Evolutionary conservation across 345 rosid species (phyloP).

Genomic region (Excoecaria cochinchinensis): DNA sequence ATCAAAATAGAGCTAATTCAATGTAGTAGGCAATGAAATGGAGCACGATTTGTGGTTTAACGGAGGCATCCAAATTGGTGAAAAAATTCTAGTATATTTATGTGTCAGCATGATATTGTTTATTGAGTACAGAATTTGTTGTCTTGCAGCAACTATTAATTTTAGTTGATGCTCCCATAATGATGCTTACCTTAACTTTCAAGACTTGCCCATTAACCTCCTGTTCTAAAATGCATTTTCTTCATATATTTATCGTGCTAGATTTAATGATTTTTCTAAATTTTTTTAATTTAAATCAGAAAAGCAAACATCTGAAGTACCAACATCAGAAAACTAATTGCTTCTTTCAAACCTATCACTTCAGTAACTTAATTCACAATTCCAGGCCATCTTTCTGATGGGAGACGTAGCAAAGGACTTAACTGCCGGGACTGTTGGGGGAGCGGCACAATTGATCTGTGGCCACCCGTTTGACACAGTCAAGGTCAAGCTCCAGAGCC

Average conservation of each 20-base stretch:
- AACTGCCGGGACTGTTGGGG: constrained; percentile 89
- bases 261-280: background rate
- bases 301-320: background rate
- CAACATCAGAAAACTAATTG: background rate
- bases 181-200: background rate
- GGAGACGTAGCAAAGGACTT: constrained; percentile 87
- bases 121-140: background rate
- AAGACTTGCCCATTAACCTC: background rate
- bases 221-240: background rate
- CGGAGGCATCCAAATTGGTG: background rate
- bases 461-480: constrained; percentile 99
- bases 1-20: background rate
- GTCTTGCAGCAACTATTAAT: background rate
- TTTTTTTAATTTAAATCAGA: no score
- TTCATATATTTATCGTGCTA: background rate
- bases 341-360: background rate
- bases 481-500: constrained; percentile 99
- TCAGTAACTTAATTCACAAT: background rate
- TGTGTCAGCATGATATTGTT: background rate
- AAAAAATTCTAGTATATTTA: background rate
- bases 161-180: background rate
- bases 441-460: constrained; percentile 78
- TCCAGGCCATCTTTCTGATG: constrained; percentile 49
- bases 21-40: no score
- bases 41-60: background rate